A percentile compares a stretch with the other conserved stretches of the same genome.
Conservation (phyloP, 116 monocot genomes). For the Trichopus zeylanicus region DNA sequence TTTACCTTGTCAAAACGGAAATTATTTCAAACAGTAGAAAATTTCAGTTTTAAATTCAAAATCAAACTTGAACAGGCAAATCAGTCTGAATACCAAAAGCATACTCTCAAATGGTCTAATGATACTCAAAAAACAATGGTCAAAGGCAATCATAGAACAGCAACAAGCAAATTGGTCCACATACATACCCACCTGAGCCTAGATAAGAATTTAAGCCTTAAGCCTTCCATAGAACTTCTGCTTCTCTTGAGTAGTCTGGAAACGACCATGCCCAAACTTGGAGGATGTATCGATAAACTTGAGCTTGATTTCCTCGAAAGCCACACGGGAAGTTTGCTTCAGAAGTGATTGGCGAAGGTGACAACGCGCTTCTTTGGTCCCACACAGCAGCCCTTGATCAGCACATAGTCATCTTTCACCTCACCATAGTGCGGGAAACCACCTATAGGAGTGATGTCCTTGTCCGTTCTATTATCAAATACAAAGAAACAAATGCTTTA, state of each 20-base stretch:
- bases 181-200: too few species aligned
- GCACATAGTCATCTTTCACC: slow-evolving; percentile 12
- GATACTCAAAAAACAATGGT: too few species aligned
- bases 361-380: slow-evolving; percentile 16
- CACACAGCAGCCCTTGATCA: slow-evolving; percentile 20
- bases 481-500: too few species aligned
- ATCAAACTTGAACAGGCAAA: too few species aligned
- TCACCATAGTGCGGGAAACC: slow-evolving; percentile 15
- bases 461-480: slow-evolving; percentile 4
- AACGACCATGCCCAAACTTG: slow-evolving; percentile 21
- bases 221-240: slow-evolving; percentile 17
- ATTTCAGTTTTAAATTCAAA: too few species aligned
- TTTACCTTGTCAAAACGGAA: too few species aligned
- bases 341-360: slow-evolving; percentile 17
- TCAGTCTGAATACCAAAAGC: too few species aligned
- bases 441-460: slow-evolving; percentile 14
- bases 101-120: too few species aligned
- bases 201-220: slow-evolving; percentile 18
- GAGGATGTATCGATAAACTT: slow-evolving; percentile 20
- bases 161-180: too few species aligned
- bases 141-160: too few species aligned
- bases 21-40: too few species aligned
- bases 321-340: slow-evolving; percentile 20
- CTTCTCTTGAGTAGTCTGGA: slow-evolving; percentile 18
- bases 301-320: slow-evolving; percentile 19